phyloP scores from a whole-genome alignment of 1,139 yeast species.

The Blastobotrys petasosporus region DNA sequence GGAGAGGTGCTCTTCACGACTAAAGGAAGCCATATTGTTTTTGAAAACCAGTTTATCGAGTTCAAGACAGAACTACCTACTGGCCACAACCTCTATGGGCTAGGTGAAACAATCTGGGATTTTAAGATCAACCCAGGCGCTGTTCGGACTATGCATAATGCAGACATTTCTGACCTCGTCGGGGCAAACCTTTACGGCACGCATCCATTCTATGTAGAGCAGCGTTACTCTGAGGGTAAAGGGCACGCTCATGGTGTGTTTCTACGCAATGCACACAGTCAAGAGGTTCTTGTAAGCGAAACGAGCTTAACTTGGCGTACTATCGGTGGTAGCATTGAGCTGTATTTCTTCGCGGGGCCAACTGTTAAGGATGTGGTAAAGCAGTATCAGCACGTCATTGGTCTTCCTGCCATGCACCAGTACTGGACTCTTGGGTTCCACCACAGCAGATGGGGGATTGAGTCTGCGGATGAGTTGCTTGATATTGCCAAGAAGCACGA shows the following conservation, averaged over 20 bases:
- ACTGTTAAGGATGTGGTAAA: conserved; percentile 31
- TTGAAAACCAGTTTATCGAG: conserved; percentile 34
- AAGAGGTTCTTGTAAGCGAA: conserved; percentile 23
- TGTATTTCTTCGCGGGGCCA: conserved; percentile 36
- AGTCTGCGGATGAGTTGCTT: conserved; percentile 12
- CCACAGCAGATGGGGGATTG: conserved; percentile 22
- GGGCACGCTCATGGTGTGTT: conserved; percentile 21
- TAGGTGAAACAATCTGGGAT: conserved; percentile 36
- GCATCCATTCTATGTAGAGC: conserved; percentile 33
- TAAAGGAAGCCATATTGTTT: conserved; percentile 33
- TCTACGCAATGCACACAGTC: conserved; percentile 22
- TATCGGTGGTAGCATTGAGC: conserved; percentile 28
- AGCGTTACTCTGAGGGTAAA: conserved; percentile 14
- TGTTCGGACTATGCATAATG: conserved; percentile 19
- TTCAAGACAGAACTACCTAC: conserved; percentile 32
- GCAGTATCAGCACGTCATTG: conserved; percentile 29
- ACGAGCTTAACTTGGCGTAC: conserved; percentile 28
- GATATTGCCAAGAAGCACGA: conserved; percentile 13
- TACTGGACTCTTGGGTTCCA: conserved; percentile 27
- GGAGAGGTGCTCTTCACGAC: conserved; percentile 32
- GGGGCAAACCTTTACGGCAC: conserved; percentile 23
- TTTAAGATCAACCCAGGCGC: conserved; percentile 31
- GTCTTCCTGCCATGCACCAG: conserved; percentile 34
- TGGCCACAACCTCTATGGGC: conserved; percentile 31
- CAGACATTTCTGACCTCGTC: conserved; percentile 18